Conservation (phyloP, 345 rosid species). For the Salix arbutifolia region DNA sequence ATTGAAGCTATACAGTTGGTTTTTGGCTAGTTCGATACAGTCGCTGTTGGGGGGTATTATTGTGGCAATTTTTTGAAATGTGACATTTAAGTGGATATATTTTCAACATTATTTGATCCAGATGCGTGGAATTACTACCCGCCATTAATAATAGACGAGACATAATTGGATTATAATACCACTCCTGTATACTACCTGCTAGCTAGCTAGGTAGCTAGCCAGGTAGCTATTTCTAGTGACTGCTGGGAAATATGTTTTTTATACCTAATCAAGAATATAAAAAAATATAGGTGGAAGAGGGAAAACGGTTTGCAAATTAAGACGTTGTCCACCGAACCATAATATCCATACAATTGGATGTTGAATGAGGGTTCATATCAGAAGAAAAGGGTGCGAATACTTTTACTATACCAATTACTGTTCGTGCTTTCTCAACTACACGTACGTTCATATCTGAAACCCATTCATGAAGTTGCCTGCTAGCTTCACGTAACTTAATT, state of each 20-base stretch:
- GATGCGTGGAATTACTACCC: constrained; percentile 24
- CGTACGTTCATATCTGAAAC: neutral
- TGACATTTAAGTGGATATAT: constrained; percentile 27
- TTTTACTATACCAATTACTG: neutral
- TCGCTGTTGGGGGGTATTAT: constrained; percentile 21
- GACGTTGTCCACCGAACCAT: neutral
- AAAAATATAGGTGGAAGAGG: neutral
- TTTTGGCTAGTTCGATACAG: constrained; percentile 28
- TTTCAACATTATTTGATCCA: constrained; percentile 20
- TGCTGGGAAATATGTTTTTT: no score
- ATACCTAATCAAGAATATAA: neutral
- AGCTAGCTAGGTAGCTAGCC: neutral
- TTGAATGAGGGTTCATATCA: neutral
- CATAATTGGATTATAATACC: neutral
- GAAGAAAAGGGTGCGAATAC: neutral
- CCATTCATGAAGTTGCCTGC: neutral
- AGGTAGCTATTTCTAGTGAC: neutral
- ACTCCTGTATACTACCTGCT: neutral
- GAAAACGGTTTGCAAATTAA: neutral
- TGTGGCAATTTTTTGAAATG: constrained; percentile 29
- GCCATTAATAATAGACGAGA: constrained; percentile 7
- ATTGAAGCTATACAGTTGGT: constrained; percentile 37
- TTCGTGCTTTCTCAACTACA: neutral
- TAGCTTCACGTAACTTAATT: no score
- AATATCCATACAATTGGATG: neutral